Base-by-base conservation (phyloP, 805 yeast genomes). In the Candida odintsovae region DNA sequence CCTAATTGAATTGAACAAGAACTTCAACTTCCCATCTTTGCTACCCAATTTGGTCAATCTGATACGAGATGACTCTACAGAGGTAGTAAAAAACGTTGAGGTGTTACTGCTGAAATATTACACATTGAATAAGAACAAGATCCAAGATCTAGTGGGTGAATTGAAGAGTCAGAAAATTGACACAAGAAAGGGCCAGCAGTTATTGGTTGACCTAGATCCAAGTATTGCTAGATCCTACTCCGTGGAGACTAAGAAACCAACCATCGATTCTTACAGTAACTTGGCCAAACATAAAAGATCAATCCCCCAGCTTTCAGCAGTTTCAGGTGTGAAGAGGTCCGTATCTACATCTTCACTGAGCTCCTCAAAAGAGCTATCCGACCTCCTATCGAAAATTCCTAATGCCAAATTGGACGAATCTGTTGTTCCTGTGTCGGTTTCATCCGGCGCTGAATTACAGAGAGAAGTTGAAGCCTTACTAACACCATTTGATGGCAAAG, bases 401-500 rank as follows among this genome's bases (percentile, higher is more conserved):
- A 49, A 53, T 2, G 48, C 63, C 2, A 56, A 54, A 39, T 48
- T 57, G 2, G 64, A 59, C 35, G 45, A 44, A 1, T 29, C 52
- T 2, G 20, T 59, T 9, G 33, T 21, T 1, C 55, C 61, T 6
- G 40, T 55, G 0, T 4, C 22, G 1, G 22, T 53, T 1, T 16
- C 46, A 9, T 50, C 58, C 0, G 43, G 49, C 3, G 46, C 51
- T 8, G 62, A 61, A 8, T 25, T 69, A 15, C 28, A 42, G 11
- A 55, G 52, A 40, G 67, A 65, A 37, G 43, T 66, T 18, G 66
- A 58, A 28, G 39, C 46, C 4, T 40, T 67, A 7, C 44, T 62
- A 21, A 9, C 50, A 7, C 70, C 72, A 6, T 90, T 92, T 56
- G 76, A 72, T 9, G 85, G 83, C 72, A 71, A 83, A 57, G 99